Evolutionary conservation across 441 rosid genomes (phyloP).

Genomic region (Capsella rubella): DNA sequence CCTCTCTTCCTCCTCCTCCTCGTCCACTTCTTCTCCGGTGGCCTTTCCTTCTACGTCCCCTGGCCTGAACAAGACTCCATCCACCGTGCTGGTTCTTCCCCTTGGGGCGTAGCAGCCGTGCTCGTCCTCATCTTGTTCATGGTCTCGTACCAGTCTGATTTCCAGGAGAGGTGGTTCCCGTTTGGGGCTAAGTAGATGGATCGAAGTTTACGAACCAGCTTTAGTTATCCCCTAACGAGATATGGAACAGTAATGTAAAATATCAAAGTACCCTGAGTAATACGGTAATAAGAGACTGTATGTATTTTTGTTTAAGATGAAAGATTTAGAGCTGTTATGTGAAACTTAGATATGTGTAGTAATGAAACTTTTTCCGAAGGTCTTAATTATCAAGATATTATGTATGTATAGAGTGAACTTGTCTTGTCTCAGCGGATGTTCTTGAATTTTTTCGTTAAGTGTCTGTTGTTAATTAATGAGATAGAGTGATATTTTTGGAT

Average conservation of each 20-base stretch:
- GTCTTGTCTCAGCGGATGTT: background rate
- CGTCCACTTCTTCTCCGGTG: conserved; percentile 57
- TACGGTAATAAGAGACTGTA: conserved; percentile 3
- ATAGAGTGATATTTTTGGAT: background rate
- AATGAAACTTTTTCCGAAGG: conserved; percentile 13
- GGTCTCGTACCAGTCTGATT: conserved; percentile 68
- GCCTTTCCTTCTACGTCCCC: conserved; percentile 48
- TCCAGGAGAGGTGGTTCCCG: conserved; percentile 84
- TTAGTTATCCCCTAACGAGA: conserved; percentile 25
- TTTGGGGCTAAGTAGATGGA: conserved; percentile 44
- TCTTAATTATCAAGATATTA: background rate
- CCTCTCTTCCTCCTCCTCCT: conserved; percentile 67
- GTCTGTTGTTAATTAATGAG: background rate
- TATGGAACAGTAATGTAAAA: conserved; percentile 32
- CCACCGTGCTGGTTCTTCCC: conserved; percentile 75
- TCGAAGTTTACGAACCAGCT: conserved; percentile 2
- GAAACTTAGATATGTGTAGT: conserved; percentile 6
- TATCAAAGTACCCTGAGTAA: conserved; percentile 4
- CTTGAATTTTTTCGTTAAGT: background rate
- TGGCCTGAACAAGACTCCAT: conserved; percentile 70
- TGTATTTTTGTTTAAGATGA: conserved; percentile 18
- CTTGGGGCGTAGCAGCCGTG: conserved; percentile 83
- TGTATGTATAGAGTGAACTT: conserved; percentile 18
- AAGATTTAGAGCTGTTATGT: conserved; percentile 1
- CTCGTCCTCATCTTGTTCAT: conserved; percentile 67